A percentile compares a stretch with the other conserved stretches of the same genome.
phyloP scores from a whole-genome alignment of 768 basidiomycete genomes.

The Mycena olivaceomarginata region DNA sequence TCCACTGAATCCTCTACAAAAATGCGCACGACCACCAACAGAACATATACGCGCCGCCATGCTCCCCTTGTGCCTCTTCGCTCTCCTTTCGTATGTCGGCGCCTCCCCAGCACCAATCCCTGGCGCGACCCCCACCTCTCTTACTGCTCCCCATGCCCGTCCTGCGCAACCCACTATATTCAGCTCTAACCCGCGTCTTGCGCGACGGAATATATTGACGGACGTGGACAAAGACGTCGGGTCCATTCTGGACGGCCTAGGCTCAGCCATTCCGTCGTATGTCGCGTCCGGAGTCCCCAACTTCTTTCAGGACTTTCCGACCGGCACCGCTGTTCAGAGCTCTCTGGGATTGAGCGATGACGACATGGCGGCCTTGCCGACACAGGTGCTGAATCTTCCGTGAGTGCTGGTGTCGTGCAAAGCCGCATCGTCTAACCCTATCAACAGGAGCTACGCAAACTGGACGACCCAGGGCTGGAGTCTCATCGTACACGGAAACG shows the following conservation, averaged over 20 bases:
- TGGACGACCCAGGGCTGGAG: constrained; percentile 40
- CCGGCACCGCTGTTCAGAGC: constrained; percentile 36
- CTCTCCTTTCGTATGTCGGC: constrained; percentile 7
- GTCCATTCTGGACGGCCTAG: constrained; percentile 25
- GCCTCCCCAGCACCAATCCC: constrained; percentile 28
- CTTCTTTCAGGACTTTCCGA: constrained; percentile 41
- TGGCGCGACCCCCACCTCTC: constrained; percentile 29
- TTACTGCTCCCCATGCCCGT: background rate
- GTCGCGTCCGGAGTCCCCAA: constrained; percentile 40
- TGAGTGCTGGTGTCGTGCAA: constrained; percentile 40
- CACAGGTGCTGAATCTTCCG: constrained; percentile 42
- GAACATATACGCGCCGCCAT: constrained; percentile 3
- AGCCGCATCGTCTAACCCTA: background rate
- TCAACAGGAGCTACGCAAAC: constrained; percentile 26
- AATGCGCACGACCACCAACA: too few species aligned
- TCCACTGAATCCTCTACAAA: background rate
- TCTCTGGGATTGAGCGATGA: constrained; percentile 29
- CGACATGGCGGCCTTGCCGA: constrained; percentile 30
- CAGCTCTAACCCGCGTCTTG: constrained; percentile 12
- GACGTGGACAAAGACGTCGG: constrained; percentile 30
- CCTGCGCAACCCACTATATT: constrained; percentile 34
- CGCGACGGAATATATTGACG: constrained; percentile 21
- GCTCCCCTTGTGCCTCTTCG: constrained; percentile 23
- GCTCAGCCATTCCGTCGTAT: constrained; percentile 39
- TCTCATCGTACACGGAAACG: constrained; percentile 35